A percentile compares a stretch with the other conserved stretches of the same genome.
phyloP scores from a whole-genome alignment of 2,329 filamentous ascomycete species.

The Raffaelea albimanens region DNA sequence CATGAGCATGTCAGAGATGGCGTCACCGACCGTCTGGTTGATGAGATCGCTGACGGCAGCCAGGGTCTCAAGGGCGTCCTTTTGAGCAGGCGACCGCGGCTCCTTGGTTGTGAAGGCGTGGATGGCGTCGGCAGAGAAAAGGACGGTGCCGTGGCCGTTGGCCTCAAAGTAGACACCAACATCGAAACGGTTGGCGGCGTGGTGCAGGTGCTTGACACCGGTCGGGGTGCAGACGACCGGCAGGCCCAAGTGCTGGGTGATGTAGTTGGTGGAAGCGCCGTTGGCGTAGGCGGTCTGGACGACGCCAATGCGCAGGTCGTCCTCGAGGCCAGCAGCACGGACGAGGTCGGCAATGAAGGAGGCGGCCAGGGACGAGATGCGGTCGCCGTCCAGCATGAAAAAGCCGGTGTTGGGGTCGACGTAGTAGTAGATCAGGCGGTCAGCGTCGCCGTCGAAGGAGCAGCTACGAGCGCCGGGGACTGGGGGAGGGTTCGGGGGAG shows the following conservation, averaged over 20 bases:
- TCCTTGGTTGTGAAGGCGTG: conserved; percentile 68
- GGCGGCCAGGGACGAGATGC: conserved; percentile 88
- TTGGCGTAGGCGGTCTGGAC: conserved; percentile 98
- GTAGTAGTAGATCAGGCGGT: conserved; percentile 94
- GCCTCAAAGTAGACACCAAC: conserved; percentile 98
- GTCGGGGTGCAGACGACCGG: conserved; percentile 90
- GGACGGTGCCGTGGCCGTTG: conserved; percentile 92
- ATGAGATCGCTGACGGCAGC: conserved; percentile 80
- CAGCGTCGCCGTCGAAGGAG: conserved; percentile 90
- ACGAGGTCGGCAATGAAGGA: conserved; percentile 91
- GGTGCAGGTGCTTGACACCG: conserved; percentile 94
- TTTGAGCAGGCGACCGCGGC: conserved; percentile 85
- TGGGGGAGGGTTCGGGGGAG: conserved; percentile 74
- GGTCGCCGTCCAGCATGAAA: conserved; percentile 89
- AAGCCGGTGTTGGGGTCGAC: conserved; percentile 73
- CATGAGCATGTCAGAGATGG: conserved; percentile 88
- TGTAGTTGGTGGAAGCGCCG: conserved; percentile 85
- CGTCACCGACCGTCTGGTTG: conserved; percentile 97
- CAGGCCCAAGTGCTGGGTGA: conserved; percentile 77
- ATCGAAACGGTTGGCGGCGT: conserved; percentile 90
- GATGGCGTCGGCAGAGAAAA: conserved; percentile 80
- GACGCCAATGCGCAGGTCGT: conserved; percentile 81
- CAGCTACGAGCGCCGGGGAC: conserved; percentile 69
- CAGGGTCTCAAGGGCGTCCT: conserved; percentile 78
- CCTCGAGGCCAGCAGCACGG: conserved; percentile 65